Conservation (phyloP, 768 basidiomycete species). For the Auriscalpium vulgare region DNA sequence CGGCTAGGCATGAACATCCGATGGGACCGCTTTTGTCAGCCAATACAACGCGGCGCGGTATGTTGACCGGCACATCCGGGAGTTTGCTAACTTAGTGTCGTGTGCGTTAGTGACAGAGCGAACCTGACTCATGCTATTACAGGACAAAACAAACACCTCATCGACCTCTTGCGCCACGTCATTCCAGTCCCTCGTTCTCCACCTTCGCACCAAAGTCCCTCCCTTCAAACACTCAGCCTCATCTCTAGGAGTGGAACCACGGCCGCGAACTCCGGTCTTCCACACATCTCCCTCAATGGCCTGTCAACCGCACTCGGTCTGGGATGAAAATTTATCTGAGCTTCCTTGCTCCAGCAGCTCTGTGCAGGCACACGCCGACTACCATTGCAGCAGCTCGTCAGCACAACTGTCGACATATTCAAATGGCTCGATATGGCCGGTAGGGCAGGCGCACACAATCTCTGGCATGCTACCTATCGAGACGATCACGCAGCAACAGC, state of each 20-base stretch:
- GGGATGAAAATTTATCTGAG: slow-evolving; percentile 74
- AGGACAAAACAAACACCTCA: slow-evolving; percentile 94
- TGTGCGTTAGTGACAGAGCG: slow-evolving; percentile 63
- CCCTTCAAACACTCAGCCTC: too few species aligned
- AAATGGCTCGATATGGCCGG: slow-evolving; percentile 9
- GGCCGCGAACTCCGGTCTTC: too few species aligned
- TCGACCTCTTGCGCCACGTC: slow-evolving; percentile 51
- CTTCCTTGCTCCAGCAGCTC: slow-evolving; percentile 34
- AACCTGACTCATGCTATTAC: not conserved
- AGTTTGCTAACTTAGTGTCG: slow-evolving; percentile 90
- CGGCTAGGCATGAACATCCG: slow-evolving; percentile 81
- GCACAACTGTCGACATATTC: slow-evolving; percentile 6
- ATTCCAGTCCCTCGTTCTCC: too few species aligned
- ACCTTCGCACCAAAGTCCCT: too few species aligned
- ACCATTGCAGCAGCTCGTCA: slow-evolving; percentile 16
- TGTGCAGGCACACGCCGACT: slow-evolving; percentile 17
- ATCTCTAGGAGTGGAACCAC: too few species aligned
- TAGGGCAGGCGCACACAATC: slow-evolving; percentile 7
- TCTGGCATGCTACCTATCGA: slow-evolving; percentile 16
- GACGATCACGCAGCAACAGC: slow-evolving; percentile 39
- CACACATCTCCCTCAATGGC: slow-evolving; percentile 23
- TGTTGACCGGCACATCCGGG: slow-evolving; percentile 82
- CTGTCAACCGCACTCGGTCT: slow-evolving; percentile 62
- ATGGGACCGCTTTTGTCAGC: slow-evolving; percentile 96
- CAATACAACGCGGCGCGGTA: slow-evolving; percentile 83